A percentile compares a stretch with the other conserved stretches of the same genome.
These are phyloP conservation scores for Thuidium tamariscinum DNA, from an alignment of 225 moss, liverwort and hornwort genomes.

Conservation along the genomic window DNA sequence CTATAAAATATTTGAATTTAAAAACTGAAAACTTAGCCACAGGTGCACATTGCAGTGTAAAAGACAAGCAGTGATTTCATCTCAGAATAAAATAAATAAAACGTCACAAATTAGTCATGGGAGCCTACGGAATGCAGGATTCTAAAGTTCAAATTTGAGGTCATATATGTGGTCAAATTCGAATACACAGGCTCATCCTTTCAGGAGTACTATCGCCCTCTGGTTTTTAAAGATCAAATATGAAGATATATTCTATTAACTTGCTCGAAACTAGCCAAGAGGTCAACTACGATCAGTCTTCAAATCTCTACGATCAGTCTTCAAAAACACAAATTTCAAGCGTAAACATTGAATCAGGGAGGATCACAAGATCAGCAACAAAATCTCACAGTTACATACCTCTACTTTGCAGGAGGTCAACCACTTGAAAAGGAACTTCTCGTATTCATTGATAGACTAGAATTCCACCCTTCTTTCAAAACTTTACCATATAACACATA, in stretches of 20 bases:
- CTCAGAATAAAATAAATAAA: background rate
- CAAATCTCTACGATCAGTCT: background rate
- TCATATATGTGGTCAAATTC: background rate
- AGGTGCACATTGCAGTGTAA: background rate
- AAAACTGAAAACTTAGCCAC: background rate
- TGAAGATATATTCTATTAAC: background rate
- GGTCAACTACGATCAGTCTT: background rate
- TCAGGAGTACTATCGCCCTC: background rate
- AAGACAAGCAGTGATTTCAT: background rate
- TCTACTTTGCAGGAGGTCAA: background rate
- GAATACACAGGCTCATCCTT: background rate
- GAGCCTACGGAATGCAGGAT: background rate
- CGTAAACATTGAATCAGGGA: background rate
- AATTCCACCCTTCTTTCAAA: background rate
- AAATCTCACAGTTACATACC: background rate
- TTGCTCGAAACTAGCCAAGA: background rate
- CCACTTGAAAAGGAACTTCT: background rate
- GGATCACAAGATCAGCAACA: background rate
- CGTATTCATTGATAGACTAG: background rate
- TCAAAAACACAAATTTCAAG: background rate
- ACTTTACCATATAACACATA: background rate
- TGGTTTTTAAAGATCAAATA: background rate
- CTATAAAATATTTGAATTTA: background rate
- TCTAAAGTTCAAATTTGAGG: too few species aligned
- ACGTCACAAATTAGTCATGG: background rate